These are phyloP conservation scores for Saussurea involucrata DNA, from an alignment of 129 eudicot genomes.

Conservation along the genomic window DNA sequence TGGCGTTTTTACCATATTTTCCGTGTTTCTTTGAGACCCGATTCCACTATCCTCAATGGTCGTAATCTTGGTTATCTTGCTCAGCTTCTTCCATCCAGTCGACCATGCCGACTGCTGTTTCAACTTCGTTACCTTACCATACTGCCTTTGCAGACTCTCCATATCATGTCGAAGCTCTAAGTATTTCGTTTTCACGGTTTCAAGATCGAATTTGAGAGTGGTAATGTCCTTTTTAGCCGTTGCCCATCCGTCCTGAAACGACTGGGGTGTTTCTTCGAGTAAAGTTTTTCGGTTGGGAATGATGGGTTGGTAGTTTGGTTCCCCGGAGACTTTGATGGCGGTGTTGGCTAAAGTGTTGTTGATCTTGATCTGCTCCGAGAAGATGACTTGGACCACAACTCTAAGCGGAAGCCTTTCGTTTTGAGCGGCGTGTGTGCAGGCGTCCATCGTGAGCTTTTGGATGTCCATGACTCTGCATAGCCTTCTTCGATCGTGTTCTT, in stretches of 20 bases:
- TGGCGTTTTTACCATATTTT: slow-evolving; percentile 47
- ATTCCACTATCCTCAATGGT: slow-evolving; percentile 36
- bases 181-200: slow-evolving; percentile 72
- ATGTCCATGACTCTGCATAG: slow-evolving; percentile 83
- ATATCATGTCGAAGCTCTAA: slow-evolving; percentile 75
- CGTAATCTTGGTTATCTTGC: slow-evolving; percentile 55
- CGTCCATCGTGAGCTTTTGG: slow-evolving; percentile 85
- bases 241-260: slow-evolving; percentile 93
- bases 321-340: slow-evolving; percentile 44
- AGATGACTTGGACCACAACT: slow-evolving; percentile 75
- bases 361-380: slow-evolving; percentile 83
- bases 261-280: slow-evolving; percentile 87
- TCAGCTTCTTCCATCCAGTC: slow-evolving; percentile 78
- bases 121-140: slow-evolving; percentile 56
- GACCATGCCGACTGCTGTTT: slow-evolving; percentile 68
- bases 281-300: slow-evolving; percentile 53
- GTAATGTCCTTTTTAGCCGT: slow-evolving; percentile 79
- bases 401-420: slow-evolving; percentile 85
- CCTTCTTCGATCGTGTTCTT: slow-evolving; percentile 80
- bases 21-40: slow-evolving; percentile 40
- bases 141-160: slow-evolving; percentile 66
- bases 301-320: slow-evolving; percentile 57
- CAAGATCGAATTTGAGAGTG: slow-evolving; percentile 79
- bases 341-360: slow-evolving; percentile 63
- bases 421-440: slow-evolving; percentile 89